These are phyloP conservation scores for Aegilops bicornis DNA, from an alignment of 176 grass and related monocot genomes.

Conservation along the genomic window DNA sequence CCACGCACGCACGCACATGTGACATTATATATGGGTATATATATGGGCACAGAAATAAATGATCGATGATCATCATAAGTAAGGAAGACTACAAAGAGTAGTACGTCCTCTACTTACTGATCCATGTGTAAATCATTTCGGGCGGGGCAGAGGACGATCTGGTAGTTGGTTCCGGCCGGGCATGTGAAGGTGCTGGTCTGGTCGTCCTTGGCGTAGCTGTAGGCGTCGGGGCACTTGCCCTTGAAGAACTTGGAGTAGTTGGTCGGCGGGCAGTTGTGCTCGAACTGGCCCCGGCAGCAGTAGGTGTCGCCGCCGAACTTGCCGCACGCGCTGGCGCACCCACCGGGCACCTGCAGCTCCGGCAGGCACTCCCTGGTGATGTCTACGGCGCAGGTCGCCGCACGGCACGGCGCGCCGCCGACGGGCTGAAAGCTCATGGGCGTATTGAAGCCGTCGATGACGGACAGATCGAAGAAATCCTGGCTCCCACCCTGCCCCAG, in stretches of 20 bases:
- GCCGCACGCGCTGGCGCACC: conserved; percentile 48
- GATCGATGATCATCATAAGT: too few species aligned
- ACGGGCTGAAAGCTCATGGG: conserved; percentile 16
- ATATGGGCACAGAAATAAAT: too few species aligned
- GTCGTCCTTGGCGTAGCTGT: conserved; percentile 53
- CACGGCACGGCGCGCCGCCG: neutral
- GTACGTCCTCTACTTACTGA: neutral
- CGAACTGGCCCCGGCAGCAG: conserved; percentile 28
- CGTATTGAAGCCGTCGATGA: conserved; percentile 26
- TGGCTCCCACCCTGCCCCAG: neutral
- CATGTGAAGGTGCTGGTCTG: conserved; percentile 32
- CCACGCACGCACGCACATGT: too few species aligned
- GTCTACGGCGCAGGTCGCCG: conserved; percentile 36
- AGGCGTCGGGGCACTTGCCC: conserved; percentile 37
- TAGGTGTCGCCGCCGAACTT: conserved; percentile 51
- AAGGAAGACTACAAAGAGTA: too few species aligned
- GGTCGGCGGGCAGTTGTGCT: conserved; percentile 25
- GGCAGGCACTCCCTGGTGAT: conserved; percentile 32
- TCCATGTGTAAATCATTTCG: neutral
- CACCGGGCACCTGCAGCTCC: conserved; percentile 30
- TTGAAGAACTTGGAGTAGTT: conserved; percentile 48
- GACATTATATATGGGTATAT: too few species aligned
- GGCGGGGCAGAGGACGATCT: conserved; percentile 36
- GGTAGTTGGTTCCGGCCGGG: conserved; percentile 31
- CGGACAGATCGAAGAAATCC: conserved; percentile 27